Evolutionary conservation across 305 asterid species (phyloP), one percentile per base, ranked within the genome.

Genomic region (Fraxinus angustifolia): DNA sequence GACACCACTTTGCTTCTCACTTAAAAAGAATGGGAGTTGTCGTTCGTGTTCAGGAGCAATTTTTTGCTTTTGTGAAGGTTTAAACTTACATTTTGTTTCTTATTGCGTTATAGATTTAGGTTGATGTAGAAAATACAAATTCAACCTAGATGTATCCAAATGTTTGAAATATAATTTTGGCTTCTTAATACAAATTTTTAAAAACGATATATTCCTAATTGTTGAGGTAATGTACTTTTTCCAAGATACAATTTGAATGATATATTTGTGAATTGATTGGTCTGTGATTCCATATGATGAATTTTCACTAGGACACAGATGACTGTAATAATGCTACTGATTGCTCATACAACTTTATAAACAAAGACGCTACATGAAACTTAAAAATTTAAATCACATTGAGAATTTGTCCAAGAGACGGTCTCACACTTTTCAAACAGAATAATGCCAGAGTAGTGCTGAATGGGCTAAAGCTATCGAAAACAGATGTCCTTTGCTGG

Each of bases 21-120:
- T 89, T 94, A 78, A 95, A 95, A 89, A 91, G 99, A 88, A 95
- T 95, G 99, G 92, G 98, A 62, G 99, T 91, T 80, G 97, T 95
- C 80, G 99, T 92, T 84, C 94, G 97, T 17, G 90, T 92, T 82
- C 96, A 95, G 90, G 99, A 94, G 87, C 94, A 92, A 84, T 95
- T 91, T 88, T 85, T 92, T 85, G 92, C 97, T 68, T 95, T 95
- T 82, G 97, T 94, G 35, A 95, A 95, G 98, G 99, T 95, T 82
- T 71, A 86, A 58, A 73, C 45, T 67, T 70, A 21, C 60, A 16
- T 79, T 2, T 31, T 35, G 19, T 6, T 26, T 33, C 16, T 12
- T 17, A 21, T 14, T n/a, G n/a, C 35, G 10, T 75, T 30, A 31
- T 30, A 33, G 36, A 71, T 71, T 33, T 71, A 11, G 14, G 14